These are phyloP conservation scores for Xylaria sp. DNA, from an alignment of 2,329 filamentous ascomycete genomes.

Conservation along the genomic window DNA sequence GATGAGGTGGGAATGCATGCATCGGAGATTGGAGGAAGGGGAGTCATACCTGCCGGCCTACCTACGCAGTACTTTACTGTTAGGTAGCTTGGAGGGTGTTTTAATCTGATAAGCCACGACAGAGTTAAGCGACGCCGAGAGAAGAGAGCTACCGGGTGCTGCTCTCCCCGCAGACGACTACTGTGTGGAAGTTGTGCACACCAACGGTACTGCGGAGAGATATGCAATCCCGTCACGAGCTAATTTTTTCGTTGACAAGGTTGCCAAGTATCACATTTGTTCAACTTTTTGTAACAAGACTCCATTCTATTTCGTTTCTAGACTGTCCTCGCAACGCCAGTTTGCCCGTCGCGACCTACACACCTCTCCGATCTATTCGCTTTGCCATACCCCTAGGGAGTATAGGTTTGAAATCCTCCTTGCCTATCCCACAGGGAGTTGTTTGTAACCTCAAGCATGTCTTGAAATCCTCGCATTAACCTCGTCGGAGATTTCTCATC, in stretches of 20 bases:
- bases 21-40: conserved; percentile 36
- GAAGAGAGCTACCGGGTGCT: conserved; percentile 12
- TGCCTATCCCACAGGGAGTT: conserved; percentile 3
- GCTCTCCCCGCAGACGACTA: conserved; percentile 26
- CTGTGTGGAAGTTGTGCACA: conserved; percentile 7
- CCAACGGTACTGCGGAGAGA: conserved; percentile 17
- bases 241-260: conserved; percentile 5
- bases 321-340: not conserved
- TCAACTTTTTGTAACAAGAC: conserved; percentile 17
- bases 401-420: conserved; percentile 23
- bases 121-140: conserved; percentile 20
- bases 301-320: conserved; percentile 1
- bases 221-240: conserved; percentile 23
- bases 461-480: conserved; percentile 30
- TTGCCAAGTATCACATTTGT: conserved; percentile 17
- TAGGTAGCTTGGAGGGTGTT: conserved; percentile 25
- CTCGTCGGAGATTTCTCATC: conserved; percentile 35
- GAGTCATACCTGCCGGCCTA: conserved; percentile 13
- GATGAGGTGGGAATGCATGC: conserved; percentile 28
- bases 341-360: not conserved
- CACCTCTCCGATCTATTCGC: not conserved
- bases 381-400: not conserved
- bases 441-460: conserved; percentile 19
- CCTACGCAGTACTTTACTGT: conserved; percentile 14
- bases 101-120: conserved; percentile 29